Percentiles rank a stretch among this genome's conserved stretches.
Conservation (phyloP, 495 filamentous ascomycete genomes). For the Viridothelium virens region DNA sequence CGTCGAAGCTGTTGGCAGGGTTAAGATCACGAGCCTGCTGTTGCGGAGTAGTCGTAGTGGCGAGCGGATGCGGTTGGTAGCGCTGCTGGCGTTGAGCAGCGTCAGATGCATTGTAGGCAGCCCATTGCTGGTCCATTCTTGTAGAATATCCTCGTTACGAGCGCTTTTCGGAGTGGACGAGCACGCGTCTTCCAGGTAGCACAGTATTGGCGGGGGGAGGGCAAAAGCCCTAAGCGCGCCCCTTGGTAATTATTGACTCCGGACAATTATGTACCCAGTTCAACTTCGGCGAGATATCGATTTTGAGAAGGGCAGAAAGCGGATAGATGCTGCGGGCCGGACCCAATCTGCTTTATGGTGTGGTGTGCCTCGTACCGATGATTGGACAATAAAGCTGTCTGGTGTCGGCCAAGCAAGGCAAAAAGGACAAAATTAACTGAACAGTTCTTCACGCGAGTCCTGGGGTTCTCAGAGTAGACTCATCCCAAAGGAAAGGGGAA, state of each 20-base stretch:
- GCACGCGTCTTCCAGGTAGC: slow-evolving; percentile 6
- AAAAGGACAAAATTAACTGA: not conserved
- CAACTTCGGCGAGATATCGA: not conserved
- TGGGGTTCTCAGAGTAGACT: not conserved
- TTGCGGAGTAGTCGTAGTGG: slow-evolving; percentile 1
- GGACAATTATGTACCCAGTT: not conserved
- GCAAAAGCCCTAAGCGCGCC: slow-evolving; percentile 10
- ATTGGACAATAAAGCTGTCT: not conserved
- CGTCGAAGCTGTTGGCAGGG: slow-evolving; percentile 23
- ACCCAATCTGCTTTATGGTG: not conserved
- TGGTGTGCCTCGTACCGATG: not conserved
- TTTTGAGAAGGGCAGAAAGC: not conserved
- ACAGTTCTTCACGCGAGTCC: not conserved
- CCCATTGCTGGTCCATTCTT: slow-evolving; percentile 16
- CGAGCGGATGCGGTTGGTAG: slow-evolving; percentile 13
- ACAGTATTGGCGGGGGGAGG: slow-evolving; percentile 5
- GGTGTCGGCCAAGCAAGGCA: not conserved
- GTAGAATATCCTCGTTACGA: not conserved
- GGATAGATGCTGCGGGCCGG: slow-evolving; percentile 3
- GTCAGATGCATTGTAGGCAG: not conserved
- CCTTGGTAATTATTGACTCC: not conserved
- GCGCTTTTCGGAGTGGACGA: not conserved
- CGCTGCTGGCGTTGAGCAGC: slow-evolving; percentile 9
- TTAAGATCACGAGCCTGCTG: slow-evolving; percentile 17
- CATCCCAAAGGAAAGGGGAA: not conserved